phyloP scores from a whole-genome alignment of 2,329 filamentous ascomycete species.

The Truncatella angustata region DNA sequence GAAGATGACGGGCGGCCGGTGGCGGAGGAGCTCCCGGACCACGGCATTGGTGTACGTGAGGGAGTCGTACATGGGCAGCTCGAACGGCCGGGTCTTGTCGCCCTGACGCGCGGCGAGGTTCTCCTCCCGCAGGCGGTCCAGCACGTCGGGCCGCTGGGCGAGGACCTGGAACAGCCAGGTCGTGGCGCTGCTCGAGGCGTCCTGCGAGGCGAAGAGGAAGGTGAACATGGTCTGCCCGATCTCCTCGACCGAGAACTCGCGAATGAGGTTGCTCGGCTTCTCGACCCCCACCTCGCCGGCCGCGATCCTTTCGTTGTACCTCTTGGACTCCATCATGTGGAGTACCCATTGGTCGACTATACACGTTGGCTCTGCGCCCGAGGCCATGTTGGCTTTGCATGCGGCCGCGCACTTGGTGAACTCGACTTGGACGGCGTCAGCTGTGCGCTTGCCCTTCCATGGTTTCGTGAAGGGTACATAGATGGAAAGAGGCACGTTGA shows the following conservation, averaged over 20 bases:
- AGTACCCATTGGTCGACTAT: constrained; percentile 78
- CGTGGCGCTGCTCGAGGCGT: constrained; percentile 51
- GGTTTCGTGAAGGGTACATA: constrained; percentile 74
- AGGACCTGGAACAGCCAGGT: constrained; percentile 53
- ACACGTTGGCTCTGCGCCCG: constrained; percentile 66
- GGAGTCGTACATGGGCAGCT: constrained; percentile 45
- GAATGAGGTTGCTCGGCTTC: constrained; percentile 46
- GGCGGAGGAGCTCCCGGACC: constrained; percentile 51
- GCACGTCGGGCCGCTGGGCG: constrained; percentile 48
- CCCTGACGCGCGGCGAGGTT: constrained; percentile 43
- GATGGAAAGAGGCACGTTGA: constrained; percentile 69
- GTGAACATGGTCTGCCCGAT: constrained; percentile 51
- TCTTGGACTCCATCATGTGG: constrained; percentile 69
- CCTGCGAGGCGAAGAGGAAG: constrained; percentile 53
- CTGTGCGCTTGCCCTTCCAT: constrained; percentile 74
- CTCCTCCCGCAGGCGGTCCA: constrained; percentile 43
- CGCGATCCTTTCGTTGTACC: constrained; percentile 62
- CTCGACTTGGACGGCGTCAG: constrained; percentile 68
- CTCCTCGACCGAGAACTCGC: constrained; percentile 48
- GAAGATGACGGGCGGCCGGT: constrained; percentile 52
- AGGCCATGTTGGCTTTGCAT: constrained; percentile 68
- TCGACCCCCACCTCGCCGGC: constrained; percentile 46
- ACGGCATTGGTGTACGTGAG: constrained; percentile 52
- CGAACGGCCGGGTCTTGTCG: constrained; percentile 37
- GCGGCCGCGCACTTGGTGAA: constrained; percentile 71